Percentiles rank a stretch among this genome's conserved stretches.
phyloP scores from a whole-genome alignment of 768 basidiomycete species.

The Suillus brevipes region DNA sequence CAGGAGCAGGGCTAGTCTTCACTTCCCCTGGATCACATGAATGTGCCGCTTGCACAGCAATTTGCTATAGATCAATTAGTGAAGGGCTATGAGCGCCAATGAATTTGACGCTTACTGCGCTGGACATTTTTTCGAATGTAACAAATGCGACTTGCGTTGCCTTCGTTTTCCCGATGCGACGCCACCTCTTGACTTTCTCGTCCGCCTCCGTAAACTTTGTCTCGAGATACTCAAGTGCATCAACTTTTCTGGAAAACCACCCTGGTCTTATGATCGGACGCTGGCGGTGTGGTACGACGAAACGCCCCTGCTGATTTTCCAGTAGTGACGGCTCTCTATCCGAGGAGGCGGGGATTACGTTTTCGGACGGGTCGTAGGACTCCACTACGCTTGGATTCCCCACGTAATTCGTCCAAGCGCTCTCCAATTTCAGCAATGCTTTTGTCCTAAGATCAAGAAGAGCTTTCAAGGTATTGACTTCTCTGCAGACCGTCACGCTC shows the following conservation, averaged over 20 bases:
- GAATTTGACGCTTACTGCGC: conserved; percentile 57
- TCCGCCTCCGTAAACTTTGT: conserved; percentile 78
- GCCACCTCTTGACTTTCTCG: conserved; percentile 74
- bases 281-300: conserved; percentile 72
- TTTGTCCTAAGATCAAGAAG: conserved; percentile 78
- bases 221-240: conserved; percentile 89
- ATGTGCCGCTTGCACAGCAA: conserved; percentile 83
- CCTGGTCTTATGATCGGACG: conserved; percentile 75
- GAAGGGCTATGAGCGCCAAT: background rate
- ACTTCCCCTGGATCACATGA: conserved; percentile 65
- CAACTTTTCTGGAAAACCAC: conserved; percentile 78
- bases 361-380: conserved; percentile 72
- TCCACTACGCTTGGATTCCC: conserved; percentile 91
- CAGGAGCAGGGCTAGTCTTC: conserved; percentile 78
- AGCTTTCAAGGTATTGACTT: conserved; percentile 69
- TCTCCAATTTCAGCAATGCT: conserved; percentile 79
- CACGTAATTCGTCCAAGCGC: conserved; percentile 86
- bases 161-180: conserved; percentile 72
- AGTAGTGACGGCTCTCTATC: conserved; percentile 54
- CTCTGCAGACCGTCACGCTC: conserved; percentile 86
- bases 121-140: conserved; percentile 94
- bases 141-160: conserved; percentile 89
- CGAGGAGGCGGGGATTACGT: conserved; percentile 44
- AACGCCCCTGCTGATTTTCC: conserved; percentile 52
- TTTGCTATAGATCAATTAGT: conserved; percentile 56